Conservation (phyloP, 2,329 filamentous ascomycete species). For the Botrytis deweyae region DNA sequence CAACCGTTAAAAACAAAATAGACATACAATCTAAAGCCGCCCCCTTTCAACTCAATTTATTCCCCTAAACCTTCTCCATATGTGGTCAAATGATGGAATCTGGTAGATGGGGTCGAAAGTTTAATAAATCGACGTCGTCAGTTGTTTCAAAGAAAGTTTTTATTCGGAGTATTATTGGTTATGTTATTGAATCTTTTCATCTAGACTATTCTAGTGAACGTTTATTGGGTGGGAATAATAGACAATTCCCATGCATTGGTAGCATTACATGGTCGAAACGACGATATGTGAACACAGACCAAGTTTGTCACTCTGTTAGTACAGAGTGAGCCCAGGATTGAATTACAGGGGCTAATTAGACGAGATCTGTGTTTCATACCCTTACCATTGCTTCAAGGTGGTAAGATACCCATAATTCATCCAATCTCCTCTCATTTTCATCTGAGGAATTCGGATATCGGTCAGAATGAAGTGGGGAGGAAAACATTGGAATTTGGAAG, state of each 20-base stretch:
- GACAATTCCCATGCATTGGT: not conserved
- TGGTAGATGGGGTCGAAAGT: not conserved
- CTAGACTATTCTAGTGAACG: not conserved
- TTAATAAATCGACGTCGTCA: not conserved
- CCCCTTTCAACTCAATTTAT: not conserved
- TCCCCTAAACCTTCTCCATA: not conserved
- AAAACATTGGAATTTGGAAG: not conserved
- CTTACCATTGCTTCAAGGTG: not conserved
- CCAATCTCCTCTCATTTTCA: not conserved
- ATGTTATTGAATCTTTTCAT: not conserved
- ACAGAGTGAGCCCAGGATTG: not conserved
- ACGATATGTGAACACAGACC: not conserved
- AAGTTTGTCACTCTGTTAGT: not conserved
- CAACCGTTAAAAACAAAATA: not conserved
- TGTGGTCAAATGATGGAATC: not conserved
- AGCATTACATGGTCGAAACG: not conserved
- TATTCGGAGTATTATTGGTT: not conserved
- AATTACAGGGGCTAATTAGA: not conserved
- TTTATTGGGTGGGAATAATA: not conserved
- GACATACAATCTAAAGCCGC: not conserved
- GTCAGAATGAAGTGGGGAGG: not conserved
- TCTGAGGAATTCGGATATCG: not conserved
- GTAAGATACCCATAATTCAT: not conserved
- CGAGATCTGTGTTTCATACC: slow-evolving; percentile 10
- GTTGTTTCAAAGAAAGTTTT: not conserved